phyloP scores from a whole-genome alignment of 2,329 filamentous ascomycete genomes.

The Thielaviopsis ethacetica region DNA sequence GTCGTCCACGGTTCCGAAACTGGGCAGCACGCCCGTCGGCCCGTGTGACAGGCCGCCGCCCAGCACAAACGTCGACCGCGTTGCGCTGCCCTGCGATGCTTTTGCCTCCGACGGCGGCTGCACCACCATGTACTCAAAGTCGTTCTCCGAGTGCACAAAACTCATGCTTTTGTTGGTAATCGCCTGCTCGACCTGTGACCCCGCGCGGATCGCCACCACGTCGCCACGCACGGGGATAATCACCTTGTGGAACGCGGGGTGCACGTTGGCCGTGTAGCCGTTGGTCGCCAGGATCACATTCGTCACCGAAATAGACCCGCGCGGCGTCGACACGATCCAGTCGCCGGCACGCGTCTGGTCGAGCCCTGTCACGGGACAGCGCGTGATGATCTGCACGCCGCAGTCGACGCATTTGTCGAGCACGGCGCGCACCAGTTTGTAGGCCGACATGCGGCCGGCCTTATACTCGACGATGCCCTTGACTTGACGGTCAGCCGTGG shows the following conservation, averaged over 20 bases:
- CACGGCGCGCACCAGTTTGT: slow-evolving; percentile 8
- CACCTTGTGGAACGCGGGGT: slow-evolving; percentile 11
- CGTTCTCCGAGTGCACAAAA: slow-evolving; percentile 37
- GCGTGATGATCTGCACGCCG: slow-evolving; percentile 5
- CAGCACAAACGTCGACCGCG: slow-evolving; percentile 38
- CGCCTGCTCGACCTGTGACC: neutral
- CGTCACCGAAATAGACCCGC: slow-evolving; percentile 13
- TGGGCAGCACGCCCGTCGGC: slow-evolving; percentile 24
- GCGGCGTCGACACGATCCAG: slow-evolving; percentile 14
- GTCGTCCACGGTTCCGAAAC: slow-evolving; percentile 43
- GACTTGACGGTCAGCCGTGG: neutral
- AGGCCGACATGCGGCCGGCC: slow-evolving; percentile 9
- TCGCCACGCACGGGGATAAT: slow-evolving; percentile 15
- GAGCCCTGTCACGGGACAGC: slow-evolving; percentile 6
- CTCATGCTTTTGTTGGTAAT: slow-evolving; percentile 30
- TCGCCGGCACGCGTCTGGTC: neutral
- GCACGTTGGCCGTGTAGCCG: slow-evolving; percentile 16
- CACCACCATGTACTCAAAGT: slow-evolving; percentile 53
- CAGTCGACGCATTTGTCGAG: slow-evolving; percentile 6
- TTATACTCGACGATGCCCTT: slow-evolving; percentile 7
- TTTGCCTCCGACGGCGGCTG: slow-evolving; percentile 27
- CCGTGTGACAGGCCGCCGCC: slow-evolving; percentile 38
- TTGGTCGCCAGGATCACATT: slow-evolving; percentile 18
- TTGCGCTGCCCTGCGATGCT: slow-evolving; percentile 14
- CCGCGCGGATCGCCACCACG: slow-evolving; percentile 4